Evolutionary conservation across 805 yeast species (phyloP).

Genomic region (Saccharomyces jurei): DNA sequence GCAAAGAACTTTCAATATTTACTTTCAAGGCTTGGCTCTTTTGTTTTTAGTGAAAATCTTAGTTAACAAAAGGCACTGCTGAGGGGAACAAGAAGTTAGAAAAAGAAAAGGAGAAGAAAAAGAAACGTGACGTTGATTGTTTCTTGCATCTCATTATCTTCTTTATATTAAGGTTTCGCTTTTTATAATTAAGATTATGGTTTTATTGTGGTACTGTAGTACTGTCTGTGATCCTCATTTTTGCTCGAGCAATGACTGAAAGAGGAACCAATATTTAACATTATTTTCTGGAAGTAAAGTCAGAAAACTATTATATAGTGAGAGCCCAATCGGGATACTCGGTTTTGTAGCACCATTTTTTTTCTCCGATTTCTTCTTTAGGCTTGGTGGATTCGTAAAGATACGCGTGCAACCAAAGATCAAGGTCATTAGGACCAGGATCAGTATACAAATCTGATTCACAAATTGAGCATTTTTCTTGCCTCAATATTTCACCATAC

Average conservation of each 20-base stretch:
- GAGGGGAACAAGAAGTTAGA: not conserved
- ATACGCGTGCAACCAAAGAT: constrained; percentile 84
- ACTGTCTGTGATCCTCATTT: not conserved
- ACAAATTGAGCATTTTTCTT: constrained; percentile 55
- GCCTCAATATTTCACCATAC: constrained; percentile 61
- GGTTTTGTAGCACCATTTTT: constrained; percentile 66
- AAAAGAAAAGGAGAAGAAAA: not conserved
- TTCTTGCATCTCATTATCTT: not conserved
- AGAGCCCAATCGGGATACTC: constrained; percentile 78
- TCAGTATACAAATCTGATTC: constrained; percentile 67
- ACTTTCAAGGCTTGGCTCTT: not conserved
- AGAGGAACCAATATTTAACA: too few species aligned
- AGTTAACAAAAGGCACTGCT: too few species aligned
- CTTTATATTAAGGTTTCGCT: not conserved
- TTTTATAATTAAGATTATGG: not conserved
- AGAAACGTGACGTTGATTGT: not conserved
- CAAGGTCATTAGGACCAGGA: constrained; percentile 82
- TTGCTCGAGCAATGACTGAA: not conserved
- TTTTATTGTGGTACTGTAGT: not conserved
- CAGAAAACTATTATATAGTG: constrained; percentile 35
- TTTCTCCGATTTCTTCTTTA: constrained; percentile 18
- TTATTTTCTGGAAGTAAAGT: not conserved
- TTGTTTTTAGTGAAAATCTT: not conserved
- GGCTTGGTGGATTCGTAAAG: constrained; percentile 51
- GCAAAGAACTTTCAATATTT: not conserved